These are phyloP conservation scores for Voacanga thouarsii DNA, from an alignment of 257 asterid species.

Conservation along the genomic window DNA sequence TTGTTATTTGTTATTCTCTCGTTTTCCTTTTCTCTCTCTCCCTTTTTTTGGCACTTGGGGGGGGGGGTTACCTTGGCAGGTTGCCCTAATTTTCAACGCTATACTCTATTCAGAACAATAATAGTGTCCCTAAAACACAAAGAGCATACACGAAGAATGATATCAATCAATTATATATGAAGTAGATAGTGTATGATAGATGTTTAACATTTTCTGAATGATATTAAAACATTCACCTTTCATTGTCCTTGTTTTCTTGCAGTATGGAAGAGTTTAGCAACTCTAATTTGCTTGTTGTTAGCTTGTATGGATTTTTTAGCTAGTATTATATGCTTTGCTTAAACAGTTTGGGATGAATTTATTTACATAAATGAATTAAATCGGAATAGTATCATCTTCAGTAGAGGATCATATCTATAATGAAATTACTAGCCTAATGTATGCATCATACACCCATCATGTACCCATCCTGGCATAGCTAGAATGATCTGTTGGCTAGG, in stretches of 20 bases:
- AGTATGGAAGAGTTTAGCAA: background rate
- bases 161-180: background rate
- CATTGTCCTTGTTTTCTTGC: background rate
- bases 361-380: background rate
- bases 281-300: background rate
- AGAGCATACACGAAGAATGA: background rate
- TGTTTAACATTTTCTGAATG: background rate
- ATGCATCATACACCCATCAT: background rate
- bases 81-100: background rate
- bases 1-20: background rate
- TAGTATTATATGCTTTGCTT: background rate
- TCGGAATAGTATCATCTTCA: background rate
- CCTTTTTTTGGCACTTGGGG: no score
- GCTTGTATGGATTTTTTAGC: background rate
- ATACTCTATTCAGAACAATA: background rate
- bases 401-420: background rate
- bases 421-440: background rate
- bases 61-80: no score
- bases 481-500: background rate
- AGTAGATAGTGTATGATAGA: background rate
- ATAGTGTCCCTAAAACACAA: background rate
- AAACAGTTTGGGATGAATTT: background rate
- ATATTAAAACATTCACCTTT: background rate
- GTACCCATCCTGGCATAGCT: background rate
- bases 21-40: no score